Conservation (phyloP, 2,329 filamentous ascomycete genomes). For the Colletotrichum tropicicola region DNA sequence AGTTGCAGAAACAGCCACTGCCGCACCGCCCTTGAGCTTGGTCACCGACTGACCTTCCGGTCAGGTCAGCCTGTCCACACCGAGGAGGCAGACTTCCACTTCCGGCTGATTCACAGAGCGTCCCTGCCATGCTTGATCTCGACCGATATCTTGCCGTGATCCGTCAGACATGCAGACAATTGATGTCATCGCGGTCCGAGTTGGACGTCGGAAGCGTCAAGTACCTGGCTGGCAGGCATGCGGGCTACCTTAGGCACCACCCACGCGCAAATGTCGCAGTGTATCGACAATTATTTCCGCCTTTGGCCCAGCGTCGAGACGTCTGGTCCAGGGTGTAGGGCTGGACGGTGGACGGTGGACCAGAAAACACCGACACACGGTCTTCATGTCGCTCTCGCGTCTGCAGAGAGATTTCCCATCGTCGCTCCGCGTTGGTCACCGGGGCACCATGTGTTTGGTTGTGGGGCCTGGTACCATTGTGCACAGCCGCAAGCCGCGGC, state of each 20-base stretch:
- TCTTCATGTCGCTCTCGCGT: constrained; percentile 7
- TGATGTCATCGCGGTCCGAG: constrained; percentile 21
- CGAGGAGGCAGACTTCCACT: constrained; percentile 13
- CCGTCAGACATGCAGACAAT: constrained; percentile 6
- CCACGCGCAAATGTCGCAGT: not conserved
- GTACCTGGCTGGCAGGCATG: not conserved
- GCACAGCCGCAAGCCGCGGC: constrained; percentile 25
- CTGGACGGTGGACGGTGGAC: not conserved
- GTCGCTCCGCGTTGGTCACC: not conserved
- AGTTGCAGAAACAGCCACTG: not conserved
- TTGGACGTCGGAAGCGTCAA: not conserved
- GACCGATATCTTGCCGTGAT: not conserved
- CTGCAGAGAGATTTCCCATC: not conserved
- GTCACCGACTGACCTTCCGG: not conserved
- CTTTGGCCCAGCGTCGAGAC: not conserved
- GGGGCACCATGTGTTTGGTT: not conserved
- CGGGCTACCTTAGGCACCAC: constrained; percentile 1
- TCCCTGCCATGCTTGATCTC: not conserved
- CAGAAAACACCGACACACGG: not conserved
- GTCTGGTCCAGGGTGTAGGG: too few species aligned
- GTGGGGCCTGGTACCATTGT: constrained; percentile 14
- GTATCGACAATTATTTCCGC: not conserved
- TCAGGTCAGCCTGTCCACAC: constrained; percentile 14
- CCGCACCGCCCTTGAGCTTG: not conserved
- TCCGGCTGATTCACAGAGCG: constrained; percentile 3